Evolutionary conservation across 306 rosid species (phyloP).

Genomic region (Quercus bicolor): DNA sequence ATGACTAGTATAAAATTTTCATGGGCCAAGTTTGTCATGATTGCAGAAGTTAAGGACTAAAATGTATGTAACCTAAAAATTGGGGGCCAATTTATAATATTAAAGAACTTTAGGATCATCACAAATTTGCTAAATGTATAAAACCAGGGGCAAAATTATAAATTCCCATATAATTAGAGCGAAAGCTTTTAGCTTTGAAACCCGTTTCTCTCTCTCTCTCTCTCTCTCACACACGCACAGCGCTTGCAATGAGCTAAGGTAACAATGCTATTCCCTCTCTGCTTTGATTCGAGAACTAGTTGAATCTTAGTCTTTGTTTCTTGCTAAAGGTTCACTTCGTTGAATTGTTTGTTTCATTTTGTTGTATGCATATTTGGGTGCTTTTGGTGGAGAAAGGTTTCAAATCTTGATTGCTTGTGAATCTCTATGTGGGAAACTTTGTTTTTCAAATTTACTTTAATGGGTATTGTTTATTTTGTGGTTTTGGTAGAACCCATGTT

Average conservation of each 20-base stretch:
- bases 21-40: neutral
- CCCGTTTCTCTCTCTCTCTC: neutral
- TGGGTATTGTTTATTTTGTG: slow-evolving; percentile 15
- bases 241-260: slow-evolving; percentile 34
- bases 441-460: neutral
- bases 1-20: neutral
- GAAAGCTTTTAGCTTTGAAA: slow-evolving; percentile 24
- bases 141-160: slow-evolving; percentile 18
- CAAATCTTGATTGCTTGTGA: neutral
- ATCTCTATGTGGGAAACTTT: neutral
- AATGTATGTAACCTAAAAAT: neutral
- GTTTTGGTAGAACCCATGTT: slow-evolving; percentile 1
- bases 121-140: neutral
- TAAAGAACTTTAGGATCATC: neutral
- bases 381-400: neutral
- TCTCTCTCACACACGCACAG: neutral
- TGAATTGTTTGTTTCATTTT: neutral
- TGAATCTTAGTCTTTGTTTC: neutral
- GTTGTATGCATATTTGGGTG: neutral
- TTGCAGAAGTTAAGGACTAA: neutral
- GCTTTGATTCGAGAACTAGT: slow-evolving; percentile 3
- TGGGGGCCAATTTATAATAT: neutral
- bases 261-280: slow-evolving; percentile 2
- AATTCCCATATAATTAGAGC: slow-evolving; percentile 9
- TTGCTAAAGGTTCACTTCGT: neutral